Conservation (phyloP, 441 rosid species). For the Jatropha multifida region DNA sequence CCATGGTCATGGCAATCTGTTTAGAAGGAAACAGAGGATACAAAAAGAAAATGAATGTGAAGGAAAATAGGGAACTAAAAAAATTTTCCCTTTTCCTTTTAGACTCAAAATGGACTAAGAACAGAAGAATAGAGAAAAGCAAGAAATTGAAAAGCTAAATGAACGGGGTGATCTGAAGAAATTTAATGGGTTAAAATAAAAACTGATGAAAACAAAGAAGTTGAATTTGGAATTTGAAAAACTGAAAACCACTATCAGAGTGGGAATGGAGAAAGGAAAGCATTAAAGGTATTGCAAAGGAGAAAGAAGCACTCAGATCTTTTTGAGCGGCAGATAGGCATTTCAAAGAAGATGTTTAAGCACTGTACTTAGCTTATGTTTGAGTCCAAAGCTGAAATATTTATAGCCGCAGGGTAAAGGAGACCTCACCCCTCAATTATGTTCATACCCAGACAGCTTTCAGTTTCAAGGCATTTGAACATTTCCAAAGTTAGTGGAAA, state of each 20-base stretch:
- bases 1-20: slow-evolving; percentile 28
- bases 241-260: neutral
- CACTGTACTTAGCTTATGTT: slow-evolving; percentile 3
- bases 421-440: neutral
- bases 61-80: slow-evolving; percentile 21
- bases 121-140: neutral
- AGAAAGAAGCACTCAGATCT: neutral
- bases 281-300: neutral
- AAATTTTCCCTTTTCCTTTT: slow-evolving; percentile 24
- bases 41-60: neutral
- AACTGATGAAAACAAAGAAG: neutral
- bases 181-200: neutral
- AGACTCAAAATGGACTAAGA: neutral
- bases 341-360: neutral
- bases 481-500: neutral
- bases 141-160: neutral
- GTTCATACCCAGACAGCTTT: neutral
- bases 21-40: slow-evolving; percentile 7
- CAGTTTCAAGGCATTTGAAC: slow-evolving; percentile 4
- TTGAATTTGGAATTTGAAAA: neutral
- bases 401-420: slow-evolving; percentile 38
- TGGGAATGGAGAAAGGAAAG: neutral
- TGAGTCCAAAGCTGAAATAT: slow-evolving; percentile 27
- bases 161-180: neutral
- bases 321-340: neutral